Base-by-base conservation (phyloP, 352 stramenopile species). In the Pythium apleroticum region DNA sequence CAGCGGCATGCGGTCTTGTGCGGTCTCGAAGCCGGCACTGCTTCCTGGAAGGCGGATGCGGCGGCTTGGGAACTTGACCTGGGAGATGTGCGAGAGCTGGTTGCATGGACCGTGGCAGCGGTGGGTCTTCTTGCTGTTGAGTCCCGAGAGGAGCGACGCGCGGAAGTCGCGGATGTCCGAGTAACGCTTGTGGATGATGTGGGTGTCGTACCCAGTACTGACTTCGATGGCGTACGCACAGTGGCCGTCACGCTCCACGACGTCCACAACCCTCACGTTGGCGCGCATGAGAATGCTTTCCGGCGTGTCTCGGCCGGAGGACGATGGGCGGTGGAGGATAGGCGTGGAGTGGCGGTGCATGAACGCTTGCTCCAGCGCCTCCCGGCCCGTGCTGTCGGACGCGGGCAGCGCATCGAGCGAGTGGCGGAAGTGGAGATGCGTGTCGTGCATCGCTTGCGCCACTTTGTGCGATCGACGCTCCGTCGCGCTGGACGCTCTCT, bases 101-200 rank as follows among this genome's bases (percentile, higher is more conserved):
- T 55, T 58, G 54, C 77, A 88, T 17, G 75, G 71, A 7, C 79
- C 55, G 19, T 35, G 31, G 35, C 41, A 28, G 28, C 39, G 25
- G 19, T 46, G 52, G 30, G 25, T 15, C 52, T 41, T 41, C 28
- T 46, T 41, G 11, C 28, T 24, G n/a, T 46, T 27, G 25, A 58
- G 1, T 12, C 35, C 33, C 7, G 59, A 25, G n/a, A 89, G 58
- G 37, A 91, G 58, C 60, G 76, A 60, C 33, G 68, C 62, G 11
- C 80, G 77, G 22, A 91, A 75, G 28, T 75, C 71, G 33, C 79
- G 76, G 64, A 91, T 84, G 54, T 89, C 74, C 46, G 78, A 88
- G 68, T 73, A 91, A 43, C 82, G 76, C 69, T 81, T 86, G 50
- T 77, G 68, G 28, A 89, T 49, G 31, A 80, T 71, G 46, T 85